Percentiles rank a stretch among this genome's conserved stretches.
Evolutionary conservation across 1,284 basidiomycete genomes (phyloP).

Genomic region (Spongispora temasekensis): DNA sequence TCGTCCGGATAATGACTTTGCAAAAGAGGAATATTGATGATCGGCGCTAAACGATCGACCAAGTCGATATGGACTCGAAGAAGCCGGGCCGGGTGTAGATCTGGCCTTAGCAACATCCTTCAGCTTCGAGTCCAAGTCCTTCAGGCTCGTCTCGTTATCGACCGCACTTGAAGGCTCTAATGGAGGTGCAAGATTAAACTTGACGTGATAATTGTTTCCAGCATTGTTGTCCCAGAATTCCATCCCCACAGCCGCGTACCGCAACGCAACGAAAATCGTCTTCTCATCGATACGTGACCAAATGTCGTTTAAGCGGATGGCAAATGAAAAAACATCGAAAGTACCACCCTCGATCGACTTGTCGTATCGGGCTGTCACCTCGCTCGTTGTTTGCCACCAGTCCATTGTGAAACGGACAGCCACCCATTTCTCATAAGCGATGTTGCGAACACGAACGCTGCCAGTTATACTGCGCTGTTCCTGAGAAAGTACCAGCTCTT

Average conservation of each 20-base stretch:
- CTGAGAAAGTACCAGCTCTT: conserved; percentile 58
- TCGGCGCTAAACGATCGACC: conserved; percentile 27
- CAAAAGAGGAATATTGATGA: conserved; percentile 24
- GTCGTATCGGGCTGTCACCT: conserved; percentile 81
- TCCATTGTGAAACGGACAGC: conserved; percentile 93
- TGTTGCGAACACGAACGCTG: conserved; percentile 78
- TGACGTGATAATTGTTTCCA: conserved; percentile 78
- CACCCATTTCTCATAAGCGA: conserved; percentile 88
- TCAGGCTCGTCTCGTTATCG: conserved; percentile 34
- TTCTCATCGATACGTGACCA: conserved; percentile 80
- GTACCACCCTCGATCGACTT: conserved; percentile 59
- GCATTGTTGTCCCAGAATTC: conserved; percentile 94
- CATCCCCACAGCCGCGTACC: conserved; percentile 71
- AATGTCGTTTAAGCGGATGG: conserved; percentile 66
- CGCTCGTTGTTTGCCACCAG: conserved; percentile 93
- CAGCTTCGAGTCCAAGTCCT: conserved; percentile 53
- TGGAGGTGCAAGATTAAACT: conserved; percentile 43
- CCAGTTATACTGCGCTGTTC: conserved; percentile 67
- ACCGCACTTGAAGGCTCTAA: conserved; percentile 21
- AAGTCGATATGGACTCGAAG: conserved; percentile 20
- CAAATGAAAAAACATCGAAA: conserved; percentile 72
- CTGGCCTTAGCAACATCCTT: conserved; percentile 54
- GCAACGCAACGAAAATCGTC: conserved; percentile 79
- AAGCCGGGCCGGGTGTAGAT: conserved; percentile 31
- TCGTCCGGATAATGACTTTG: conserved; percentile 45